Evolutionary conservation across 225 moss, liverwort and hornwort species (phyloP).

Genomic region (Pseudisothecium myosuroides): DNA sequence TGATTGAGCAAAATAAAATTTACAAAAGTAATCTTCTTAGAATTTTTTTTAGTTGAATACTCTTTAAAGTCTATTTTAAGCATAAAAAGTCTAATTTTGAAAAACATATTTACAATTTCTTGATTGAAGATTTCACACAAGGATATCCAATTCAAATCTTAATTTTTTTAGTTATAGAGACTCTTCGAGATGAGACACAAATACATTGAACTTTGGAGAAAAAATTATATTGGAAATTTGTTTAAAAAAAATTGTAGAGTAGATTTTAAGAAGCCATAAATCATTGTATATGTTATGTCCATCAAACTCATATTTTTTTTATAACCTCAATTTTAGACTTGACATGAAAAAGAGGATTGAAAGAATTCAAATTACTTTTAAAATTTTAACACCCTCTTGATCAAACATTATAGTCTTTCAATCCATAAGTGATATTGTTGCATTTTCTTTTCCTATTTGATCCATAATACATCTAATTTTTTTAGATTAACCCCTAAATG

Average conservation of each 20-base stretch:
- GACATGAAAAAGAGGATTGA: not conserved
- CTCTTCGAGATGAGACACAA: too few species aligned
- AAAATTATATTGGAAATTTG: not conserved
- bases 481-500: too few species aligned
- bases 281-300: not conserved
- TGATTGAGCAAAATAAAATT: not conserved
- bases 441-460: not conserved
- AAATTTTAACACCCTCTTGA: not conserved
- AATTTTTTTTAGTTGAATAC: accelerated
- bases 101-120: not conserved
- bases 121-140: not conserved
- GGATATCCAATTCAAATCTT: not conserved
- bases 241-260: not conserved
- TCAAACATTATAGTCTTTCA: not conserved
- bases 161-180: not conserved
- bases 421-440: not conserved
- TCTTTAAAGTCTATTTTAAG: not conserved
- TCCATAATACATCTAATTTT: too few species aligned
- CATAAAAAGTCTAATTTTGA: not conserved
- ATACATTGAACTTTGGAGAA: accelerated
- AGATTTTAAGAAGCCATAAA: not conserved
- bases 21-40: accelerated
- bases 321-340: not conserved
- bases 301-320: not conserved
- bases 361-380: not conserved